phyloP scores from a whole-genome alignment of 2,329 filamentous ascomycete genomes.

The Leptographium wingfieldii region DNA sequence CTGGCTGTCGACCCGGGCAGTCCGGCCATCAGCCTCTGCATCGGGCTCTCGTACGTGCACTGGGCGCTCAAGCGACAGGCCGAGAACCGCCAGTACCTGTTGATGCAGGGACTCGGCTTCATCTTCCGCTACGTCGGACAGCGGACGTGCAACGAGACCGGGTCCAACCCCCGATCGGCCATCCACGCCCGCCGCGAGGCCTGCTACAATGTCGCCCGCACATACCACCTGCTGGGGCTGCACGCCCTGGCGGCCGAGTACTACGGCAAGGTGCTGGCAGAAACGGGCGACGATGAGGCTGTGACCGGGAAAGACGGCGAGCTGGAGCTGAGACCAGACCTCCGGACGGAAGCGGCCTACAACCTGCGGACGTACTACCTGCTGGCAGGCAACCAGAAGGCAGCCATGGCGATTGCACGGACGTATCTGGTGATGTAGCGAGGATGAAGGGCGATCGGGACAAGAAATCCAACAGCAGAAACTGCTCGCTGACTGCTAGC shows the following conservation, averaged over 20 bases:
- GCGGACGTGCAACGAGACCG: conserved; percentile 24
- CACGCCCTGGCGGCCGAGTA: conserved; percentile 58
- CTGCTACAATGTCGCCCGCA: conserved; percentile 66
- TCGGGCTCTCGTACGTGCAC: conserved; percentile 77
- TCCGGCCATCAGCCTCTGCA: conserved; percentile 64
- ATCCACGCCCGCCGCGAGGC: conserved; percentile 48
- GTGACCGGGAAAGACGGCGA: background rate
- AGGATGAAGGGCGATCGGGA: too few relatives aligned
- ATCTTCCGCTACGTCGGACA: conserved; percentile 60
- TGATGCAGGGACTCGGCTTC: conserved; percentile 76
- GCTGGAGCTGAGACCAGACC: conserved; percentile 25
- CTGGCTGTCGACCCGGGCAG: conserved; percentile 64
- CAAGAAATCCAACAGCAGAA: too few relatives aligned
- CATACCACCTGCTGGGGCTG: conserved; percentile 65
- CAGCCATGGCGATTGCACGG: conserved; percentile 48
- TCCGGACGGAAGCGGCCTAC: conserved; percentile 60
- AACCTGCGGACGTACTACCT: conserved; percentile 58
- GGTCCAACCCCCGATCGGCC: conserved; percentile 11
- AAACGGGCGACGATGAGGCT: conserved; percentile 16
- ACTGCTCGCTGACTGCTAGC: background rate
- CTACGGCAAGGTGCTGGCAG: conserved; percentile 44
- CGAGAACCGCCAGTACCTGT: conserved; percentile 78
- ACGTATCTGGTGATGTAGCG: conserved; percentile 39
- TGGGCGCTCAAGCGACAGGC: conserved; percentile 80
- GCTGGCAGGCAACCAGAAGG: conserved; percentile 47